phyloP scores from a whole-genome alignment of 1,284 basidiomycete species.

The Caloboletus firmus region DNA sequence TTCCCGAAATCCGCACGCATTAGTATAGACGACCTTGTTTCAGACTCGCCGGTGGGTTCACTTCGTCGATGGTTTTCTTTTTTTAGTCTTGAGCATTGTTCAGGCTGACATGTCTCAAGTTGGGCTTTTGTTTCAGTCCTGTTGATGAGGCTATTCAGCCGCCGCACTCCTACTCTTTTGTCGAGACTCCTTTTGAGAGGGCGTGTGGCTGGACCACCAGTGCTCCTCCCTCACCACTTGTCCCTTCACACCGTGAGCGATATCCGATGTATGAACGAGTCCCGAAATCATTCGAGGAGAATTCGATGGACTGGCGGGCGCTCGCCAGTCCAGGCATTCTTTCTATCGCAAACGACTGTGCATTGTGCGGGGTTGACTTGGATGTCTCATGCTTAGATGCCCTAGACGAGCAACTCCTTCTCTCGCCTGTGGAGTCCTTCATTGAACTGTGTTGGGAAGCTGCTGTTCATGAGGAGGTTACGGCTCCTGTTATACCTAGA shows the following conservation, averaged over 20 bases:
- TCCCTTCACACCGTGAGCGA: slow-evolving; percentile 3
- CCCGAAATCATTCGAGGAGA: slow-evolving; percentile 4
- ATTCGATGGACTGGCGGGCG: slow-evolving; percentile 1
- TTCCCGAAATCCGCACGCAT: slow-evolving; percentile 37
- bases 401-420: slow-evolving; percentile 32
- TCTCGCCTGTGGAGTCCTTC: slow-evolving; percentile 31
- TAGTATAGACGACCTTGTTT: slow-evolving; percentile 32
- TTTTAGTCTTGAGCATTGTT: background rate
- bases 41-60: slow-evolving; percentile 29
- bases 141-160: slow-evolving; percentile 11
- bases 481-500: background rate
- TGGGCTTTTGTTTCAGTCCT: slow-evolving; percentile 27
- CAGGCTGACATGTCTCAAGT: slow-evolving; percentile 20
- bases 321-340: slow-evolving; percentile 8
- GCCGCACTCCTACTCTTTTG: slow-evolving; percentile 18
- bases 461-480: slow-evolving; percentile 27
- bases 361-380: slow-evolving; percentile 30
- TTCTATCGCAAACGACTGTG: slow-evolving; percentile 24
- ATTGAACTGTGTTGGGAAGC: slow-evolving; percentile 31
- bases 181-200: slow-evolving; percentile 17
- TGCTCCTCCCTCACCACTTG: slow-evolving; percentile 20
- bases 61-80: background rate
- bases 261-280: slow-evolving; percentile 10
- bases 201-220: slow-evolving; percentile 25
- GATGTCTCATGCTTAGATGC: slow-evolving; percentile 28